phyloP scores from a whole-genome alignment of 2,329 filamentous ascomycete genomes.

The Microcera coccophila region DNA sequence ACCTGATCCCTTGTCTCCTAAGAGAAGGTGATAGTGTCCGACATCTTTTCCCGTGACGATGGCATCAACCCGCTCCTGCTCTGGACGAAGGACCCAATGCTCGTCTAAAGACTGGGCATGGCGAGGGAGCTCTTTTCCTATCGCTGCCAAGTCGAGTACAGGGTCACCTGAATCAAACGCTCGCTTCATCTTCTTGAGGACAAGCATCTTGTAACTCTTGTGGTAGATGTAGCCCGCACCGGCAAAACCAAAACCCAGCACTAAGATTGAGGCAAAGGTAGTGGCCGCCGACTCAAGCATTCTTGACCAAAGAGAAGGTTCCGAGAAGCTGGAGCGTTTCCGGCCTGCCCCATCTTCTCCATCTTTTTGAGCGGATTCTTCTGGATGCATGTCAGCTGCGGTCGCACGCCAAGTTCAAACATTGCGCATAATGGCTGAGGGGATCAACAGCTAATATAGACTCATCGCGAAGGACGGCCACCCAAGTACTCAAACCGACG shows the following conservation, averaged over 20 bases:
- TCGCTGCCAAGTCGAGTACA: slow-evolving; percentile 74
- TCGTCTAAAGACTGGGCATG: slow-evolving; percentile 38
- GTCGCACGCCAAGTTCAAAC: too few species aligned
- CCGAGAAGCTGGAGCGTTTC: slow-evolving; percentile 14
- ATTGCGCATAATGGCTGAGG: too few species aligned
- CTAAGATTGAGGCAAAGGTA: slow-evolving; percentile 68
- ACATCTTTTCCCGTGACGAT: slow-evolving; percentile 70
- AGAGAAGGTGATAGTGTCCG: slow-evolving; percentile 86
- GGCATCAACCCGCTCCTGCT: slow-evolving; percentile 76
- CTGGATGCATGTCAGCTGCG: slow-evolving; percentile 12
- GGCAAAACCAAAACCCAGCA: slow-evolving; percentile 63
- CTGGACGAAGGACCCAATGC: slow-evolving; percentile 74
- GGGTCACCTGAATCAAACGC: slow-evolving; percentile 92
- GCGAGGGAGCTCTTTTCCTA: slow-evolving; percentile 53
- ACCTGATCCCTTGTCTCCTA: slow-evolving; percentile 93
- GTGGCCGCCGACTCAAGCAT: slow-evolving; percentile 73
- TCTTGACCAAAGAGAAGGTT: slow-evolving; percentile 48
- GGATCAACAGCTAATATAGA: too few species aligned
- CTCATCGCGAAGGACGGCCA: too few species aligned
- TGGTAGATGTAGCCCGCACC: slow-evolving; percentile 74
- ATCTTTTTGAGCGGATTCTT: slow-evolving; percentile 8
- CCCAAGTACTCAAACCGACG: too few species aligned
- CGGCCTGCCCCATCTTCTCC: slow-evolving; percentile 1
- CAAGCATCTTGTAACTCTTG: slow-evolving; percentile 80
- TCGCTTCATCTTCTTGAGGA: slow-evolving; percentile 87